Percentiles rank a stretch among this genome's conserved stretches.
phyloP scores from a whole-genome alignment of 2,329 filamentous ascomycete genomes.

The Gremmenia infestans region DNA sequence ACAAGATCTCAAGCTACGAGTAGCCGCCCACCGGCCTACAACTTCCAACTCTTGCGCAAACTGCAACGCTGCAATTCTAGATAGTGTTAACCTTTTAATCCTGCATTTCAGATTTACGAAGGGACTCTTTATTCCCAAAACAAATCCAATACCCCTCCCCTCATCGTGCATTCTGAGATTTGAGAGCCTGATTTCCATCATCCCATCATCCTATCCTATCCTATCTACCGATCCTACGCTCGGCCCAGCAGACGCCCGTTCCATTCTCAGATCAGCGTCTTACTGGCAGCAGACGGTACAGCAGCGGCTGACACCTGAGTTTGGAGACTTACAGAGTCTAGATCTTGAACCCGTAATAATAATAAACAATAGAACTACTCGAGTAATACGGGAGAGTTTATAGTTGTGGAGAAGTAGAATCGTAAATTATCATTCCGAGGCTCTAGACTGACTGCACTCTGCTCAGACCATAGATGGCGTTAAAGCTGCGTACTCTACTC shows the following conservation, averaged over 20 bases:
- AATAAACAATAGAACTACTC: neutral
- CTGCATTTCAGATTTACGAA: too few relatives aligned
- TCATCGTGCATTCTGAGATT: neutral
- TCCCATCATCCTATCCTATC: neutral
- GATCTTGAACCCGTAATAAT: neutral
- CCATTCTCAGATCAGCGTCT: constrained; percentile 9
- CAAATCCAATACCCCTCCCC: too few relatives aligned
- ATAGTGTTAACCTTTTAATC: too few relatives aligned
- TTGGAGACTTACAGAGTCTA: neutral
- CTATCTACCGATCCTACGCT: neutral
- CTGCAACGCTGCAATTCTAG: too few relatives aligned
- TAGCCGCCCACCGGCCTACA: too few relatives aligned
- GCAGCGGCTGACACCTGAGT: neutral
- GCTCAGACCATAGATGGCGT: neutral
- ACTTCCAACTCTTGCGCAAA: too few relatives aligned
- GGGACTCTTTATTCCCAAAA: too few relatives aligned
- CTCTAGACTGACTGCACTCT: neutral
- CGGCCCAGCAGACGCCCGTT: constrained; percentile 1
- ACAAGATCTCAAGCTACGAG: too few relatives aligned
- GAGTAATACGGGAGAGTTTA: too few relatives aligned
- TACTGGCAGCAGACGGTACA: neutral
- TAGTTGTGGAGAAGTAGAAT: neutral
- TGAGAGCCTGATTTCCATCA: neutral
- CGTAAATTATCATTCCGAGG: neutral
- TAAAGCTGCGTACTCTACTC: neutral